A percentile compares a stretch with the other conserved stretches of the same genome.
phyloP scores from a whole-genome alignment of 306 rosid genomes.

The Vigna nakashimae region DNA sequence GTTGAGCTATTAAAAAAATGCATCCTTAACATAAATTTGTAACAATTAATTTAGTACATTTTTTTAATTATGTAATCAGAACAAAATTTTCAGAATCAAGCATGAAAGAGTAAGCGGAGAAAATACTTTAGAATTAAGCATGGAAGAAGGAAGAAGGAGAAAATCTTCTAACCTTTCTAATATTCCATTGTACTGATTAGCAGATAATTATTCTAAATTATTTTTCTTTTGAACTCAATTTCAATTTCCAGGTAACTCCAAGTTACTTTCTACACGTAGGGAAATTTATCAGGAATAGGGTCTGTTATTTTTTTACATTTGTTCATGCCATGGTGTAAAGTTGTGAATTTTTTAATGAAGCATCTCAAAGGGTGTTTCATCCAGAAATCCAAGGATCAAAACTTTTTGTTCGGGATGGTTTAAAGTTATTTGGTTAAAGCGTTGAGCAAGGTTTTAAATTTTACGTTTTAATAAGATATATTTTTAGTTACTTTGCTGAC shows the following conservation, averaged over 20 bases:
- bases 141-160: too few species aligned
- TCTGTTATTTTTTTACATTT: neutral
- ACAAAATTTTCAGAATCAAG: too few species aligned
- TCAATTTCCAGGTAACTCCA: slow-evolving; percentile 10
- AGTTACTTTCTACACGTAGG: neutral
- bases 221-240: slow-evolving; percentile 15
- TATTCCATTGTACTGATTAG: neutral
- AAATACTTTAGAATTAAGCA: too few species aligned
- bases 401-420: neutral
- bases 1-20: too few species aligned
- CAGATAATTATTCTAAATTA: neutral
- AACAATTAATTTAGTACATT: too few species aligned
- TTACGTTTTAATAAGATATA: too few species aligned
- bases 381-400: neutral
- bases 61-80: too few species aligned
- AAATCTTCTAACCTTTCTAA: neutral
- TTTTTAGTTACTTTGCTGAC: too few species aligned
- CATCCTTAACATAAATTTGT: too few species aligned
- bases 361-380: neutral
- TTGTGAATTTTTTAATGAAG: neutral
- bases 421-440: too few species aligned
- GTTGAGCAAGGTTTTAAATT: too few species aligned
- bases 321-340: neutral
- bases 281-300: neutral
- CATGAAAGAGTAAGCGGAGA: too few species aligned